These are phyloP conservation scores for Diaporthe vexans DNA, from an alignment of 2,329 filamentous ascomycete genomes.

Conservation along the genomic window DNA sequence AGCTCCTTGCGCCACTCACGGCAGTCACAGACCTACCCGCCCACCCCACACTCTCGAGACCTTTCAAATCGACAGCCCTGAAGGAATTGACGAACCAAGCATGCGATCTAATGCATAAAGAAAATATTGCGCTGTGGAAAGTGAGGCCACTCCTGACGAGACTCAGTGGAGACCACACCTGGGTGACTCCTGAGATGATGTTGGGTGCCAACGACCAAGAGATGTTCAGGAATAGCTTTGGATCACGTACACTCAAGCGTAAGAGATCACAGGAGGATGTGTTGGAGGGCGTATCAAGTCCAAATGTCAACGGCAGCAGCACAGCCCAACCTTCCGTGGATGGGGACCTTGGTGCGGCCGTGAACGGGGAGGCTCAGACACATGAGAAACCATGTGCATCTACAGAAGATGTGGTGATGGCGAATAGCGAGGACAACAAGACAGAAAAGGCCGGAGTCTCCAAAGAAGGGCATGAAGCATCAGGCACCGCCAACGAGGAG, in stretches of 20 bases:
- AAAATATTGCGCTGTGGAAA: constrained; percentile 79
- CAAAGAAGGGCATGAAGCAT: constrained; percentile 6
- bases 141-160: constrained; percentile 81
- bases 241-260: constrained; percentile 53
- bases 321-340: constrained; percentile 42
- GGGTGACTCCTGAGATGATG: constrained; percentile 73
- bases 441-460: constrained; percentile 27
- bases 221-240: constrained; percentile 65
- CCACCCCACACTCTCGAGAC: constrained; percentile 80
- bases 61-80: constrained; percentile 81
- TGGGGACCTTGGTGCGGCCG: constrained; percentile 12
- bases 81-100: constrained; percentile 79
- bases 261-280: constrained; percentile 29
- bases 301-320: constrained; percentile 37
- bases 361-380: neutral
- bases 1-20: constrained; percentile 81
- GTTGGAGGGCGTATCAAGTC: constrained; percentile 34
- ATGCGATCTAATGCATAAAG: constrained; percentile 79
- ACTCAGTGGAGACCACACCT: constrained; percentile 81
- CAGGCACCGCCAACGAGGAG: neutral
- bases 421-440: constrained; percentile 37
- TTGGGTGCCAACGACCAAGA: constrained; percentile 68
- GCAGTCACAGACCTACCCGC: constrained; percentile 80
- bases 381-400: constrained; percentile 7
- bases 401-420: constrained; percentile 45